Base-by-base conservation (phyloP, 164 flowering plant species). In the Paratinospora sagittata region DNA sequence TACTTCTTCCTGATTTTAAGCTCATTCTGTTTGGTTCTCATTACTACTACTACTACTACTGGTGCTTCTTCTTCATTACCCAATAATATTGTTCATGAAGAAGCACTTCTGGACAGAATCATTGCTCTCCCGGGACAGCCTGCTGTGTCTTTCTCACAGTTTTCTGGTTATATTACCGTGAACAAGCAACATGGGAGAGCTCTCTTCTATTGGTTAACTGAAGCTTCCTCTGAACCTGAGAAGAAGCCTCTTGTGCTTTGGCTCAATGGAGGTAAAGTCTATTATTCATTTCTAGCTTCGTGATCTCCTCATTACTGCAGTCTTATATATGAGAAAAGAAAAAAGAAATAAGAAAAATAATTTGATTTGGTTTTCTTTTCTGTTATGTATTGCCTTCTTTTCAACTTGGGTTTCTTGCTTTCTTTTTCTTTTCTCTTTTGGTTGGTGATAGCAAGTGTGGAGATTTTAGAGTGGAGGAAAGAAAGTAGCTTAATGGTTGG, bases 251-350 rank as follows among this genome's bases (percentile, higher is more conserved):
- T 92, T 55, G 87, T 92, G 73, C 91, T 92, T 75, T 92, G 97
- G 97, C 93, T 92, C 78, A 92, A 87, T 78, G 97, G 97, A 89
- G 97, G 97, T 88, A 26, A 83, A 30, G 85, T 68, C 21, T 45
- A 24, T 43, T 39, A 19, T 73, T 39, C 34, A 30, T 30, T 30
- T 4, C 34, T 30, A 30, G 3, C 34, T 1, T 30, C 34, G 2
- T 30, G 3, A 1, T 30, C 34, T 1, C 34, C 34, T 30, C 34
- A 30, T 30, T 4, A 30, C 34, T 39, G n/a, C n/a, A n/a, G n/a
- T n/a, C n/a, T n/a, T n/a, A n/a, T n/a, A n/a, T n/a, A n/a, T n/a
- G n/a, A n/a, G n/a, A n/a, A n/a, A n/a, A n/a, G n/a, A n/a, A n/a
- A n/a, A n/a, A n/a, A n/a, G n/a, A n/a, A n/a, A n/a, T n/a, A n/a